Evolutionary conservation across 257 asterid species (phyloP), one percentile per base, ranked within the genome.

Genomic region (Prunella vulgaris): DNA sequence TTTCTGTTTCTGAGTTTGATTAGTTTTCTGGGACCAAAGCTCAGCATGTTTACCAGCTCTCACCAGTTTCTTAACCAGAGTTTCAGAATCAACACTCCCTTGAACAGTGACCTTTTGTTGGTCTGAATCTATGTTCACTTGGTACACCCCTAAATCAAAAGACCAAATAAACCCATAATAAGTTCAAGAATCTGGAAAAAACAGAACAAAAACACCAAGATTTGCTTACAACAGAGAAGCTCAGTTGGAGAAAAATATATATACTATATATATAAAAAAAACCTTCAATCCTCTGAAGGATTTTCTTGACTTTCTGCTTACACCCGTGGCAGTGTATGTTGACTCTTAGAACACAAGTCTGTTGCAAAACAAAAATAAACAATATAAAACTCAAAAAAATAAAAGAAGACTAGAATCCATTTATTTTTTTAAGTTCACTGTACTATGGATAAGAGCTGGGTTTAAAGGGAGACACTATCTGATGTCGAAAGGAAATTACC

Each of bases 261-360:
- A 15, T 51, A 12, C 1, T n/a, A 2, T n/a, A 3, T 2, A 35
- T 10, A 49, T 10, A 58, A 28, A 18, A 12, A 27, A 21, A 10
- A 90, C 98, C 98, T 80, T 93, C 98, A 78, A 86, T 88, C 75
- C 85, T 84, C 63, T 88, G 95, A 12, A 93, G 90, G 30, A 86
- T 78, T 71, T 90, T 93, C 86, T 88, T 86, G n/a, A 93, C 98
- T 84, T 90, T 90, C 68, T 84, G 88, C 86, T 80, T 84, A 66
- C 98, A 93, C 14, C 97, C 98, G 79, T 90, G 92, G 76, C 98
- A 93, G 61, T 93, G 93, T 52, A 93, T 84, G 80, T 93, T 93
- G 59, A 93, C 98, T 76, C 87, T 84, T 30, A 93, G 95, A 74
- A 79, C 90, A 79, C 87, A 84, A 2, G 93, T 90, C 96, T 93